phyloP scores from a whole-genome alignment of 306 rosid species.

The Begonia peltatifolia region DNA sequence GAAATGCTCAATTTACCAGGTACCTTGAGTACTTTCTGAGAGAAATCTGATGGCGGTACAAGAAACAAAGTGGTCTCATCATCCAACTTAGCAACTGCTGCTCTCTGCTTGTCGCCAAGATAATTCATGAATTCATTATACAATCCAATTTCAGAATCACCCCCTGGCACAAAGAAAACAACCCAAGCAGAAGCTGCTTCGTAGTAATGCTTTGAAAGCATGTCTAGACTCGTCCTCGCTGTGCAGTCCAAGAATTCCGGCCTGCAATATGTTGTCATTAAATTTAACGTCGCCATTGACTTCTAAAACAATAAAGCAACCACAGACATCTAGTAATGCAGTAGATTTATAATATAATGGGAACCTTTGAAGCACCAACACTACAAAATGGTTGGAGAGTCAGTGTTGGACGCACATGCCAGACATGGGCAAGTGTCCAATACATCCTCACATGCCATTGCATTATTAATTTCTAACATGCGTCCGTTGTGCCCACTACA shows the following conservation, averaged over 20 bases:
- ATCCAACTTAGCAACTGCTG: constrained; percentile 88
- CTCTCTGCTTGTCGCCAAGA: constrained; percentile 87
- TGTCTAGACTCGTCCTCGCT: constrained; percentile 90
- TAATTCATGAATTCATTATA: constrained; percentile 92
- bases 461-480: no score
- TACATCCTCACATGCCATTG: no score
- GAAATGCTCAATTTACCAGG: constrained; percentile 95
- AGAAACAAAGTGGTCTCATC: constrained; percentile 86
- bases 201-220: constrained; percentile 93
- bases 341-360: no score
- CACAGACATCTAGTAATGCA: no score
- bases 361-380: no score
- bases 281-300: not conserved
- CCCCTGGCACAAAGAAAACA: constrained; percentile 89
- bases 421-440: no score
- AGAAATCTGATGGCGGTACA: constrained; percentile 94
- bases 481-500: no score
- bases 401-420: no score
- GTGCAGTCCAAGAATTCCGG: constrained; percentile 96
- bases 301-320: no score
- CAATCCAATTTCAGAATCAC: constrained; percentile 70
- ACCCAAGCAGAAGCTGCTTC: constrained; percentile 97
- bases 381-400: no score
- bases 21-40: constrained; percentile 77
- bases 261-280: constrained; percentile 26